A percentile compares a stretch with the other conserved stretches of the same genome.
Evolutionary conservation across 495 filamentous ascomycete species (phyloP).

Genomic region (Penicillium atrosanguineum): DNA sequence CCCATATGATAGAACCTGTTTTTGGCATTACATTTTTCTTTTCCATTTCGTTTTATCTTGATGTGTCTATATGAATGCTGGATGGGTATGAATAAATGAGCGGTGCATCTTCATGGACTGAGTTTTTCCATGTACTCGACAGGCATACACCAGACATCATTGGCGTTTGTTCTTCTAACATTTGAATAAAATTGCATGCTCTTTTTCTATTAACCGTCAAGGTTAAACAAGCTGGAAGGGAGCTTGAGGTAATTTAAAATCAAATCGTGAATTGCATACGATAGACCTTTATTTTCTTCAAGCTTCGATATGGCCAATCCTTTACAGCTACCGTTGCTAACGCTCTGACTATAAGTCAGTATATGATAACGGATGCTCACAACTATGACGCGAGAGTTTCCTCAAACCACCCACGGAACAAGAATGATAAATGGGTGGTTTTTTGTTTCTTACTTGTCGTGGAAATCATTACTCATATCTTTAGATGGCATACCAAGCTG

Average conservation of each 20-base stretch:
- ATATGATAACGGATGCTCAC: too few species aligned
- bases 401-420: too few species aligned
- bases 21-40: neutral
- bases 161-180: neutral
- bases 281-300: too few species aligned
- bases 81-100: slow-evolving; percentile 14
- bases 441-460: too few species aligned
- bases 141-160: slow-evolving; percentile 6
- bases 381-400: too few species aligned
- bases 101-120: neutral
- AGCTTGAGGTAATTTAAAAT: neutral
- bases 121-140: neutral
- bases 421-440: too few species aligned
- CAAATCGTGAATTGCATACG: neutral
- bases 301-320: too few species aligned
- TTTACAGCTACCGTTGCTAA: too few species aligned
- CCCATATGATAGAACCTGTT: slow-evolving; percentile 12
- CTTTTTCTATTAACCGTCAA: neutral
- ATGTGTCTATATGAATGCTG: slow-evolving; percentile 7
- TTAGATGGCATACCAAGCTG: too few species aligned
- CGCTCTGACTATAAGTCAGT: too few species aligned
- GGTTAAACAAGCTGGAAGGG: neutral
- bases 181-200: neutral
- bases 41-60: neutral
- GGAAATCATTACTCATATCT: too few species aligned